These are phyloP conservation scores for Podaxis sp. DNA, from an alignment of 768 basidiomycete species.

Conservation along the genomic window DNA sequence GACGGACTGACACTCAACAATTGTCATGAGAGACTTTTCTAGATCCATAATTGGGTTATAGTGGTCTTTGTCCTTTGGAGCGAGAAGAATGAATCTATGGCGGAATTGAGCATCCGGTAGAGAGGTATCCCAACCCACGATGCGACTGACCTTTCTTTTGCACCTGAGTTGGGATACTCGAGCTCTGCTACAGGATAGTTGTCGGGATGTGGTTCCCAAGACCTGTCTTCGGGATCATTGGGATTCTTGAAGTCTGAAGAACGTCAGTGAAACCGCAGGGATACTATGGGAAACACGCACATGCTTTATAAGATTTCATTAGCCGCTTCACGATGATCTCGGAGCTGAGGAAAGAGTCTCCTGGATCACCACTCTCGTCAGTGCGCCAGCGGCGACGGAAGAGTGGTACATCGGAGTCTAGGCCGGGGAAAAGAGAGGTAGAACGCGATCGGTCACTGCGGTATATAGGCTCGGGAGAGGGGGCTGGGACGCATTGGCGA, in stretches of 20 bases:
- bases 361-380: slow-evolving; percentile 50
- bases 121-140: background rate
- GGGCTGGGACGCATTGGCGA: slow-evolving; percentile 34
- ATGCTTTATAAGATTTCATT: slow-evolving; percentile 66
- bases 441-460: slow-evolving; percentile 64
- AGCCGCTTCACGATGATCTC: slow-evolving; percentile 61
- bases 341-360: slow-evolving; percentile 54
- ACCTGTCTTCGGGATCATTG: slow-evolving; percentile 56
- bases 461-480: slow-evolving; percentile 58
- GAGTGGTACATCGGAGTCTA: slow-evolving; percentile 33
- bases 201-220: slow-evolving; percentile 61
- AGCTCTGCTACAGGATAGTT: slow-evolving; percentile 66
- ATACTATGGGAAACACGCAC: slow-evolving; percentile 30
- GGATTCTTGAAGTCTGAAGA: slow-evolving; percentile 68
- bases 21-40: slow-evolving; percentile 67
- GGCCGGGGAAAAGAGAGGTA: slow-evolving; percentile 47
- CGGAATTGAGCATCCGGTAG: background rate
- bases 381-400: slow-evolving; percentile 48
- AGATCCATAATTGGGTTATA: slow-evolving; percentile 85
- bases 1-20: slow-evolving; percentile 60
- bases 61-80: slow-evolving; percentile 82
- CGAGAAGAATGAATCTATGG: slow-evolving; percentile 69
- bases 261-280: slow-evolving; percentile 13
- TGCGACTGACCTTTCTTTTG: slow-evolving; percentile 59
- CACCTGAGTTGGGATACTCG: slow-evolving; percentile 74